phyloP scores from a whole-genome alignment of 108 stramenopile genomes.

The Parietichytrium sp. region DNA sequence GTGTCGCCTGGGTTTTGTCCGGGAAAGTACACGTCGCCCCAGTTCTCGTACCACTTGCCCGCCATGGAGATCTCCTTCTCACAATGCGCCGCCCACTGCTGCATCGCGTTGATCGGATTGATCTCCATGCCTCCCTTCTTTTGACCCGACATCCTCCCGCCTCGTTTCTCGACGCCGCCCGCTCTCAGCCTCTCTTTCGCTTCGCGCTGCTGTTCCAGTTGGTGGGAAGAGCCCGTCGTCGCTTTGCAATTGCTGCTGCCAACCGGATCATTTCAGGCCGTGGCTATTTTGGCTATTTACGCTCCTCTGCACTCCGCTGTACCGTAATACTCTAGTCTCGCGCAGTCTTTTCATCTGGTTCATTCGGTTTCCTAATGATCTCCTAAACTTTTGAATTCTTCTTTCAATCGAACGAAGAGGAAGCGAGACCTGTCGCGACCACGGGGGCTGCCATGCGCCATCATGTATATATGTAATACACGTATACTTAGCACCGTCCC shows the following conservation, averaged over 20 bases:
- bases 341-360: too few species aligned
- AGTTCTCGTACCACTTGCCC: slow-evolving; percentile 23
- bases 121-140: neutral
- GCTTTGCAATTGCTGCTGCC: neutral
- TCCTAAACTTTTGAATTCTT: too few species aligned
- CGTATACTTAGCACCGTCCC: too few species aligned
- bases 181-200: neutral
- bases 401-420: too few species aligned
- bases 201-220: neutral
- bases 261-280: neutral
- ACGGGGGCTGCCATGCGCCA: too few species aligned
- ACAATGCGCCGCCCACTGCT: slow-evolving; percentile 29
- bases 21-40: slow-evolving; percentile 23
- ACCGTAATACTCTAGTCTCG: too few species aligned
- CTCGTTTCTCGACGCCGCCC: neutral
- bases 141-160: slow-evolving; percentile 32
- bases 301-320: too few species aligned
- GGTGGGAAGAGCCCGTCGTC: neutral
- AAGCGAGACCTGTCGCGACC: too few species aligned
- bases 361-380: too few species aligned
- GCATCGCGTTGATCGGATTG: slow-evolving; percentile 33
- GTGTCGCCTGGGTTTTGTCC: neutral
- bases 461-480: too few species aligned
- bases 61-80: slow-evolving; percentile 26
- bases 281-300: too few species aligned